Evolutionary conservation across 1,284 basidiomycete species (phyloP).

Genomic region (Melampsora larici-populina): DNA sequence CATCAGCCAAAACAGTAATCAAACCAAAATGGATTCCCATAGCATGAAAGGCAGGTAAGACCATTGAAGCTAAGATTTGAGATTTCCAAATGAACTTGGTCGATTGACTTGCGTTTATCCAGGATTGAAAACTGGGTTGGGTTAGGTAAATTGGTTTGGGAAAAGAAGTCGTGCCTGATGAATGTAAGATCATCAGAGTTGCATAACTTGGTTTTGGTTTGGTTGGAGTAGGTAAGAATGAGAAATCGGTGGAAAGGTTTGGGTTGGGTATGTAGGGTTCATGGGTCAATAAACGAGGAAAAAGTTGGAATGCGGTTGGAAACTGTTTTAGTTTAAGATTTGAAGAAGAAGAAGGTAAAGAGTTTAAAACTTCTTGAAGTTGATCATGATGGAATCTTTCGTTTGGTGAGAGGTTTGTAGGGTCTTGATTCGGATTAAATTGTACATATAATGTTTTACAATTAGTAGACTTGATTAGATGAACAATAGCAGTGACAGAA

Average conservation of each 20-base stretch:
- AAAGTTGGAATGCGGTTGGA: background rate
- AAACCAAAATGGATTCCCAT: conserved; percentile 1
- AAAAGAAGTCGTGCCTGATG: conserved; percentile 1
- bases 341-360: background rate
- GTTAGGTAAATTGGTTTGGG: conserved; percentile 3
- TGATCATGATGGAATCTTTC: background rate
- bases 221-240: background rate
- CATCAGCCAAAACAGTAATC: background rate
- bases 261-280: background rate
- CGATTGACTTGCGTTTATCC: background rate
- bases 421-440: conserved; percentile 24
- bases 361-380: background rate
- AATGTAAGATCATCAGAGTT: conserved; percentile 5
- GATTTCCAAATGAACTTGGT: background rate
- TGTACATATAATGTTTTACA: conserved; percentile 49
- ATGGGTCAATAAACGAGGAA: background rate
- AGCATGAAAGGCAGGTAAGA: conserved; percentile 5
- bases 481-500: conserved; percentile 53
- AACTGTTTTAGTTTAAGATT: background rate
- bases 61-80: background rate
- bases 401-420: background rate
- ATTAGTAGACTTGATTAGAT: conserved; percentile 53
- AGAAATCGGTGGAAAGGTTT: background rate
- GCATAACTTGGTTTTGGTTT: background rate
- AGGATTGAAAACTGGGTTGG: background rate